A percentile compares a stretch with the other conserved stretches of the same genome.
phyloP scores from a whole-genome alignment of 2,329 filamentous ascomycete species.

The Paecilomyces dactylethromorphus region DNA sequence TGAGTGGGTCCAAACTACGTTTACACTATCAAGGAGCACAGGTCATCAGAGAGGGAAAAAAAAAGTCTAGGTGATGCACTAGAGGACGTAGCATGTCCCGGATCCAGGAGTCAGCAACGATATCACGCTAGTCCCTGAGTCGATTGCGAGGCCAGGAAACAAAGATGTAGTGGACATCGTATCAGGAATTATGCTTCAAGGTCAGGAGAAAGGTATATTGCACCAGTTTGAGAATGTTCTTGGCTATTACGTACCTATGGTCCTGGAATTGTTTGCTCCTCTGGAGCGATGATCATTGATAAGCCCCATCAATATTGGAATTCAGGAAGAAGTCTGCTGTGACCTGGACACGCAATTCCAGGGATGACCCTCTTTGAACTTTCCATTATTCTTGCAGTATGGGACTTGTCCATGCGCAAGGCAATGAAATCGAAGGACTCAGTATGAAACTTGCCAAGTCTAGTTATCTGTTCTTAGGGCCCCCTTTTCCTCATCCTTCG shows the following conservation, averaged over 20 bases:
- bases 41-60: not conserved
- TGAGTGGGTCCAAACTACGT: not conserved
- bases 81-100: not conserved
- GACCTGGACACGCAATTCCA: not conserved
- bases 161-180: not conserved
- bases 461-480: not conserved
- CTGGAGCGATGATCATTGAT: not conserved
- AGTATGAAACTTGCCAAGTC: not conserved
- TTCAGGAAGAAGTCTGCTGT: not conserved
- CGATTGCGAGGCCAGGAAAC: not conserved
- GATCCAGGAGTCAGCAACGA: not conserved
- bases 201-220: not conserved
- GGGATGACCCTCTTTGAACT: not conserved
- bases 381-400: not conserved
- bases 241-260: not conserved
- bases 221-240: not conserved
- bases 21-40: not conserved
- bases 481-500: not conserved
- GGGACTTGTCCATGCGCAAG: not conserved
- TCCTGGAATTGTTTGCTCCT: not conserved
- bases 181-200: not conserved
- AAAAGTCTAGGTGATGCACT: not conserved
- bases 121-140: not conserved
- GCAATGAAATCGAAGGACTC: not conserved
- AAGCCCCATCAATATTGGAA: not conserved